These are phyloP conservation scores for Fusarium sp. DNA, from an alignment of 2,329 filamentous ascomycete genomes.

Conservation along the genomic window DNA sequence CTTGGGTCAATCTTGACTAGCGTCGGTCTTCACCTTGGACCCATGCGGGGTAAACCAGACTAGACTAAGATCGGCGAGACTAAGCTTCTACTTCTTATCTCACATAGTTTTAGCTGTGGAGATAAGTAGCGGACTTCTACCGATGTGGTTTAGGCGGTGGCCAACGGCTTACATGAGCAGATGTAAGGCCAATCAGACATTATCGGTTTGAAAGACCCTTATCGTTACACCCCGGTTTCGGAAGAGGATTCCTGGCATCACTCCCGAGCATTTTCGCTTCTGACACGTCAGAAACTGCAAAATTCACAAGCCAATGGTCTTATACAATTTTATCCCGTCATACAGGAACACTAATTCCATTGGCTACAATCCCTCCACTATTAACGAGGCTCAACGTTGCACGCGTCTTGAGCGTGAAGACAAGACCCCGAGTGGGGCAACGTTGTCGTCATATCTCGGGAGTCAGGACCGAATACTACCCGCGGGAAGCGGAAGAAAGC, in stretches of 20 bases:
- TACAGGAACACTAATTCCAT: not conserved
- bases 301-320: not conserved
- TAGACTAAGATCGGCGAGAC: not conserved
- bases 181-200: not conserved
- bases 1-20: not conserved
- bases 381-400: not conserved
- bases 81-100: not conserved
- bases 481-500: not conserved
- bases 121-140: not conserved
- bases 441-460: not conserved
- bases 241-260: not conserved
- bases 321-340: not conserved
- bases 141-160: not conserved
- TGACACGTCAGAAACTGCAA: not conserved
- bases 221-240: not conserved
- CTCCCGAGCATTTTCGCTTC: not conserved
- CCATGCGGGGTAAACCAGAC: constrained; percentile 13
- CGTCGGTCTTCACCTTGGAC: not conserved
- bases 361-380: not conserved
- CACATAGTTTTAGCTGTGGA: not conserved
- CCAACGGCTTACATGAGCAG: not conserved
- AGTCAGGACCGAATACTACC: not conserved
- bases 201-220: not conserved
- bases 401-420: not conserved
- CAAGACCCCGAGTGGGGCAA: not conserved